phyloP scores from a whole-genome alignment of 257 asterid species.

The Lycium barbarum region DNA sequence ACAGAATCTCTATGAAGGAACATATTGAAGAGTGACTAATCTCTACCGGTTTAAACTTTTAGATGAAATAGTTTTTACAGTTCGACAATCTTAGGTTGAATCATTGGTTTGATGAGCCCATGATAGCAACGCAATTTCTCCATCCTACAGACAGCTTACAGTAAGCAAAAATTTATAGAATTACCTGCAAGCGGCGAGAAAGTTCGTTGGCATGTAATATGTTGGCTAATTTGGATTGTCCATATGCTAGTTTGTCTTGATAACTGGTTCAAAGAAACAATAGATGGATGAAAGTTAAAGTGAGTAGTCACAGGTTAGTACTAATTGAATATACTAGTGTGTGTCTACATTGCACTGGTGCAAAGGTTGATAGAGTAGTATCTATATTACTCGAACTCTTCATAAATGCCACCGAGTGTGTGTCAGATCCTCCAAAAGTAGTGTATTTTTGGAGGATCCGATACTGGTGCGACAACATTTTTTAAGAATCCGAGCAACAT shows the following conservation, averaged over 20 bases:
- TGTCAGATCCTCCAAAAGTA: not conserved
- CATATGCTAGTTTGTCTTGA: slow-evolving; percentile 81
- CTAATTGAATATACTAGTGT: not conserved
- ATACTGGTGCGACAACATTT: not conserved
- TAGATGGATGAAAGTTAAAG: not conserved
- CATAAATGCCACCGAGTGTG: not conserved
- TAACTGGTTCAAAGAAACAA: slow-evolving; percentile 52
- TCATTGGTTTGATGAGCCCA: not conserved
- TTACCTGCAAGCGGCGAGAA: slow-evolving; percentile 70
- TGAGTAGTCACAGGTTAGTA: not conserved
- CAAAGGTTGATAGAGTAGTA: not conserved
- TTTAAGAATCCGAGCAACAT: not conserved
- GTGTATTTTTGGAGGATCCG: not conserved
- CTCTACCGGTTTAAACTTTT: not conserved
- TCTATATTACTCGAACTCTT: not conserved
- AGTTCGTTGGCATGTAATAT: slow-evolving; percentile 82
- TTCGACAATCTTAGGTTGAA: not conserved
- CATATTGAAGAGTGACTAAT: not conserved
- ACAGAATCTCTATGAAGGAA: not conserved
- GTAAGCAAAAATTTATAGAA: not conserved
- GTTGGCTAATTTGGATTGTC: slow-evolving; percentile 89
- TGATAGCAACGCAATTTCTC: not conserved
- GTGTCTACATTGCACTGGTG: too few species aligned
- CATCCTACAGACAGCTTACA: not conserved
- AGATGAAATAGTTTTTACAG: not conserved